Base-by-base conservation (phyloP, 139 green algal species). In the Picochlorum costavermella region DNA sequence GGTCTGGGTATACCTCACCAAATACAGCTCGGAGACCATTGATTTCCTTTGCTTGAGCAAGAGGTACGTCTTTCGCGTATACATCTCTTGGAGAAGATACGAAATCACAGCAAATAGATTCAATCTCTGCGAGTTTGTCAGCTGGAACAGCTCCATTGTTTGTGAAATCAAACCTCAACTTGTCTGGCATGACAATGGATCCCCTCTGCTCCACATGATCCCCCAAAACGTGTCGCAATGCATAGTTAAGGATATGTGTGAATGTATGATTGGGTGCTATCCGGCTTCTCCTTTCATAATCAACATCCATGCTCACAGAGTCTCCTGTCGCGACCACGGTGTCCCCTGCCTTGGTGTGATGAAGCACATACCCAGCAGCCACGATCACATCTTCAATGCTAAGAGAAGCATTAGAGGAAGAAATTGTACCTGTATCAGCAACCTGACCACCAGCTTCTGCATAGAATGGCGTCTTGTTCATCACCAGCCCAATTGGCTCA, bases 181-280 rank as follows among this genome's bases (percentile, higher is more conserved):
- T 86, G 63, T 97, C 89, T 0, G 86, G 79, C 50, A 84, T 65
- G 50, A 98, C 94, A 17, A 98, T 86, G 14, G 86, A 96, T 51
- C 94, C 94, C 81, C 97, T 98, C 79, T 99, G 94, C 61, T 96
- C 83, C 14, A 99, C 83, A 46, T 93, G 81, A 40, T 95, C 84
- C 3, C 94, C 94, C 57, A 97, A 79, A 61, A 89, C 70, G 30
- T 74, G 51, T 20, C 83, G 70, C 60, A 99, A 81, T 14, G 86
- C 94, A 56, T 79, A 88, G 82, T 99, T 98, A 53, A 99, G 83
- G 10, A 98, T 79, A 80, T 99, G 94, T 6, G 94, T 99, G 70
- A 91, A 89, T 36, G 94, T 98, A 88, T 99, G 94, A 76, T 99
- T 99, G 37, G 92, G 88, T 61, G 81, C 70, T 50, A 99, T 92